Evolutionary conservation across 2,329 filamentous ascomycete genomes (phyloP).

Genomic region (Nemania abortiva): DNA sequence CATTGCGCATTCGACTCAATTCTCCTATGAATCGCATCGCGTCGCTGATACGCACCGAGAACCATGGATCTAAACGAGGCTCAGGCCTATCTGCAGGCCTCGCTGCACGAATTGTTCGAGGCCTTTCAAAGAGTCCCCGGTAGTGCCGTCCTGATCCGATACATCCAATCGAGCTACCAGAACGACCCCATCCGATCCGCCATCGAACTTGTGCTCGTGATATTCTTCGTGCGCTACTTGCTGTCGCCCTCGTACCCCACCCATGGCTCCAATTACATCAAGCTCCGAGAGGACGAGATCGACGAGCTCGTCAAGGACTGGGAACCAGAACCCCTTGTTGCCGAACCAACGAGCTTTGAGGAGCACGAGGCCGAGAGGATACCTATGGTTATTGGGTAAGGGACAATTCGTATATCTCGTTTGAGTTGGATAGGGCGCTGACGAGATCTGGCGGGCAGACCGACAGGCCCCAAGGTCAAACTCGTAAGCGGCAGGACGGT

Average conservation of each 20-base stretch:
- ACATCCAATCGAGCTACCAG: slow-evolving; percentile 97
- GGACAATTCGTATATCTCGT: slow-evolving; percentile 34
- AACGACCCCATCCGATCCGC: slow-evolving; percentile 94
- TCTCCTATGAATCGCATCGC: slow-evolving; percentile 19
- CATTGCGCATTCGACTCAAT: background rate
- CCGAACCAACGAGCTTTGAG: slow-evolving; percentile 78
- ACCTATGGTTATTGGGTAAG: slow-evolving; percentile 87
- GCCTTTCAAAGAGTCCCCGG: slow-evolving; percentile 92
- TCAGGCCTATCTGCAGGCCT: slow-evolving; percentile 65
- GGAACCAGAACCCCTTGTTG: slow-evolving; percentile 92
- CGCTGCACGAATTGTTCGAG: slow-evolving; percentile 65
- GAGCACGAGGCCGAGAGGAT: slow-evolving; percentile 85
- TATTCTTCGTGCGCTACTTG: slow-evolving; percentile 95
- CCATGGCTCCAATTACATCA: slow-evolving; percentile 88
- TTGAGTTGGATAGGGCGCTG: slow-evolving; percentile 6
- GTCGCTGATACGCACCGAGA: slow-evolving; percentile 12
- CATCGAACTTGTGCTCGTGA: slow-evolving; percentile 91
- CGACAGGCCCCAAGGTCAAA: slow-evolving; percentile 90
- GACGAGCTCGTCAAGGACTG: slow-evolving; percentile 97
- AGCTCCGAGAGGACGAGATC: slow-evolving; percentile 93
- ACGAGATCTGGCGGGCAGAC: slow-evolving; percentile 62
- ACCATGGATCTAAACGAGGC: slow-evolving; percentile 74
- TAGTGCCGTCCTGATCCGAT: slow-evolving; percentile 92
- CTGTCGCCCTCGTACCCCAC: slow-evolving; percentile 93
- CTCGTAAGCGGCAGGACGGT: slow-evolving; percentile 90